phyloP scores from a whole-genome alignment of 78 protist genomes.

The Carpediemonas membranifera region DNA sequence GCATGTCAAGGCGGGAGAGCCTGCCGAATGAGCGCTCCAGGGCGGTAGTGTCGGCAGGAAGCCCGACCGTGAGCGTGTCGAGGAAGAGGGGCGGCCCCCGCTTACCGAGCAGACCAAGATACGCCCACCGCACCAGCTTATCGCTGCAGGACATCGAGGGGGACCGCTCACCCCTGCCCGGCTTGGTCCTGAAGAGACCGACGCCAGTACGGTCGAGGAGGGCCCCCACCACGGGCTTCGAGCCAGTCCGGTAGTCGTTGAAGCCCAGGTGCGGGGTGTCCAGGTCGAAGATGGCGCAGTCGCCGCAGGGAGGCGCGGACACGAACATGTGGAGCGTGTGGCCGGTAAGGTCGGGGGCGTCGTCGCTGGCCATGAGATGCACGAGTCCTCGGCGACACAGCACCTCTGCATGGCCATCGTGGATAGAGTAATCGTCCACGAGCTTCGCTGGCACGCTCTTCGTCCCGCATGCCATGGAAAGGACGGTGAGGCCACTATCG shows the following conservation, averaged over 20 bases:
- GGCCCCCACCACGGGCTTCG: not conserved
- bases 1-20: too few relatives aligned
- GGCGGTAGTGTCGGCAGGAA: too few relatives aligned
- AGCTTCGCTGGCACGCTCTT: not conserved
- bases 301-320: not conserved
- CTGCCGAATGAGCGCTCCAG: too few relatives aligned
- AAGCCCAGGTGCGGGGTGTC: not conserved
- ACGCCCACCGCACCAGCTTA: conserved; percentile 48
- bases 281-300: not conserved
- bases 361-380: not conserved
- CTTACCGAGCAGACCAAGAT: conserved; percentile 46
- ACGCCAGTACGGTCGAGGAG: not conserved
- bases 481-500: not conserved
- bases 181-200: conserved; percentile 40
- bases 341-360: not conserved
- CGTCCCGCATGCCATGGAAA: not conserved
- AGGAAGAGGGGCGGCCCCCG: too few relatives aligned
- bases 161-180: conserved; percentile 55
- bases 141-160: conserved; percentile 49
- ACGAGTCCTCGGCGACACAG: not conserved
- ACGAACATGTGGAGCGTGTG: not conserved
- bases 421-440: not conserved
- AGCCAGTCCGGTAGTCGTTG: not conserved
- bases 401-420: not conserved
- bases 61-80: too few relatives aligned